Base-by-base conservation (phyloP, 1,284 basidiomycete species). In the Grifola frondosa region DNA sequence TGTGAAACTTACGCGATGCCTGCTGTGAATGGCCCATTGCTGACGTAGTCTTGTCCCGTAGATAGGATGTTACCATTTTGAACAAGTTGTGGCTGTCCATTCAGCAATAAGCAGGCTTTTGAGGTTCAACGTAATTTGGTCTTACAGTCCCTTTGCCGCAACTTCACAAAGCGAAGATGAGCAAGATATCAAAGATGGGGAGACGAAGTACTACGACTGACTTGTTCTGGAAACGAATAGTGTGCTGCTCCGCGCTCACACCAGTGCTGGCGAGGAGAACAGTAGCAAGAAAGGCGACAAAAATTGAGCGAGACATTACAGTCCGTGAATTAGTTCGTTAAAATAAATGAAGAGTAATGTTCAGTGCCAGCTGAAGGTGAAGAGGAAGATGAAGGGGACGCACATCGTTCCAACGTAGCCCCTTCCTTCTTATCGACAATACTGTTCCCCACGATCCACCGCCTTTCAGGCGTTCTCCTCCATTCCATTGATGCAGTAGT, bases 141-240 rank as follows among this genome's bases (percentile, higher is more conserved):
- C 64, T 48, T 41, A 68, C 64, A 42, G 60, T 65, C 41, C 66
- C 66, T 15, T 40, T 40, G 11, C 64, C 66, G 54, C 66, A 68
- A 41, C 66, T 65, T 17, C 32, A 29, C 12, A 26, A 10, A 36
- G 5, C 15, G 19, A n/a, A 22, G 33, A 42, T 15, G 13, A 38
- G 42, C 37, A 46, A 21, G 21, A 26, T 30, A 10, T 15, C 13
- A n/a, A 23, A 10, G 26, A 30, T 40, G 13, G 8, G 20, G 31
- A 19, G 20, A 30, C n/a, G 31, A 17, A n/a, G n/a, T n/a, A n/a
- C n/a, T n/a, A n/a, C n/a, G 11, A 57, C 58, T 34, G 33, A 68
- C 65, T 59, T 42, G 51, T 68, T 68, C 22, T 57, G 35, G 30
- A 67, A 67, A 19, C 50, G 42, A 37, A 68, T 48, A 24, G 60